A percentile compares a stretch with the other conserved stretches of the same genome.
Conservation (phyloP, 441 rosid species). For the Populus tomentosa region DNA sequence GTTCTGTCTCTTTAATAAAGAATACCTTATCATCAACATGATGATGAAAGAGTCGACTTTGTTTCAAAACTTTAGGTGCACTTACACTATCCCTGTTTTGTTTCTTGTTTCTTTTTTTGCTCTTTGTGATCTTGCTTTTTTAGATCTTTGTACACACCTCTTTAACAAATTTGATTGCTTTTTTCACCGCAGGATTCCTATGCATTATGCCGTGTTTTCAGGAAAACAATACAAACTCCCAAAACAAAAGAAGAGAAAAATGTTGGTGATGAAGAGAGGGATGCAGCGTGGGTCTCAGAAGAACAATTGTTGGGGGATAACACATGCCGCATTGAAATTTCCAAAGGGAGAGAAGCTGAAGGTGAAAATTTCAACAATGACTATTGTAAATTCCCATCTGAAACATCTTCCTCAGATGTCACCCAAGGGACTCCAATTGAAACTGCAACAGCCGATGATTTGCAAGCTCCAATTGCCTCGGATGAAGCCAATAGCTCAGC, state of each 20-base stretch:
- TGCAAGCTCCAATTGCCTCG: conserved; percentile 33
- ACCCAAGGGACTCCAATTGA: conserved; percentile 52
- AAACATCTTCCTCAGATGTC: conserved; percentile 67
- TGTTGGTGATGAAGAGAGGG: conserved; percentile 2
- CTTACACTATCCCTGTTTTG: conserved; percentile 2
- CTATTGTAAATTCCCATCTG: conserved; percentile 32
- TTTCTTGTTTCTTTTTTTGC: background rate
- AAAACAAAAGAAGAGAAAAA: conserved; percentile 35
- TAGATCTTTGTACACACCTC: conserved; percentile 14
- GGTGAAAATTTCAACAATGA: conserved; percentile 31
- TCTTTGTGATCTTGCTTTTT: conserved; percentile 18
- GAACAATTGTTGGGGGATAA: conserved; percentile 24
- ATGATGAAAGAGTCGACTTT: conserved; percentile 29
- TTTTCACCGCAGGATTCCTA: conserved; percentile 43
- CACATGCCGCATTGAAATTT: conserved; percentile 16
- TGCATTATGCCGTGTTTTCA: conserved; percentile 74
- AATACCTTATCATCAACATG: conserved; percentile 19
- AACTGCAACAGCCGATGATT: conserved; percentile 19
- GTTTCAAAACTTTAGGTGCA: conserved; percentile 23
- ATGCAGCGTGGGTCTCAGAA: conserved; percentile 11
- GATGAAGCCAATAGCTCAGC: conserved; percentile 49
- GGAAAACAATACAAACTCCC: conserved; percentile 53
- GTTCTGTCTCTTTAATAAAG: conserved; percentile 24
- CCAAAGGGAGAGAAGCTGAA: conserved; percentile 21
- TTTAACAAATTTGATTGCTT: background rate